These are phyloP conservation scores for Pseudonitzschia multiseries DNA, from an alignment of 108 stramenopile species.

Conservation along the genomic window DNA sequence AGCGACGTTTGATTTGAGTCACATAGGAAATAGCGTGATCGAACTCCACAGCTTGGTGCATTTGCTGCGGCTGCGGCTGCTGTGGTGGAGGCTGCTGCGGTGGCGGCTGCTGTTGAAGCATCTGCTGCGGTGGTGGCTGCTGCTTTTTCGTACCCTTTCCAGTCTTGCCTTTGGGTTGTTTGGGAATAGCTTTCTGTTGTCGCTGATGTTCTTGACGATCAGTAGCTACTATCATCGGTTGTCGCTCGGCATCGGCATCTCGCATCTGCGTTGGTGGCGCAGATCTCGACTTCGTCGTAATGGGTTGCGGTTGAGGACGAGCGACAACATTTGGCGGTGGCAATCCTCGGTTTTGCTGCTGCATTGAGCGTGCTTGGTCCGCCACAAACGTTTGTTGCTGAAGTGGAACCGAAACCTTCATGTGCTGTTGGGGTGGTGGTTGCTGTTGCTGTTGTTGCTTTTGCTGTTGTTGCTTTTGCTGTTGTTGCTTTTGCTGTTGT, in stretches of 20 bases:
- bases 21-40: slow-evolving; percentile 94
- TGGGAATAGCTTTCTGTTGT: slow-evolving; percentile 9
- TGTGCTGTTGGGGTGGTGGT: neutral
- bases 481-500: too few species aligned
- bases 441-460: too few species aligned
- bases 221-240: neutral
- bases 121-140: neutral
- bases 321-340: slow-evolving; percentile 2
- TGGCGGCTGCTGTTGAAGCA: neutral
- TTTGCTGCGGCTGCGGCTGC: slow-evolving; percentile 19
- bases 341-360: neutral
- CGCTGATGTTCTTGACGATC: neutral
- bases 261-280: neutral
- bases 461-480: too few species aligned
- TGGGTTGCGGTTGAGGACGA: neutral
- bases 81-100: slow-evolving; percentile 18
- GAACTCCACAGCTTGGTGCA: slow-evolving; percentile 75
- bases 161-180: slow-evolving; percentile 12
- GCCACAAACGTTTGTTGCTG: slow-evolving; percentile 20
- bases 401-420: neutral
- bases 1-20: slow-evolving; percentile 92
- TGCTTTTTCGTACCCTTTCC: slow-evolving; percentile 1
- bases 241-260: neutral
- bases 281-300: neutral
- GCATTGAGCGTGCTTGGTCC: slow-evolving; percentile 4